phyloP scores from a whole-genome alignment of 2,329 filamentous ascomycete genomes.

The Epichloe festucae region DNA sequence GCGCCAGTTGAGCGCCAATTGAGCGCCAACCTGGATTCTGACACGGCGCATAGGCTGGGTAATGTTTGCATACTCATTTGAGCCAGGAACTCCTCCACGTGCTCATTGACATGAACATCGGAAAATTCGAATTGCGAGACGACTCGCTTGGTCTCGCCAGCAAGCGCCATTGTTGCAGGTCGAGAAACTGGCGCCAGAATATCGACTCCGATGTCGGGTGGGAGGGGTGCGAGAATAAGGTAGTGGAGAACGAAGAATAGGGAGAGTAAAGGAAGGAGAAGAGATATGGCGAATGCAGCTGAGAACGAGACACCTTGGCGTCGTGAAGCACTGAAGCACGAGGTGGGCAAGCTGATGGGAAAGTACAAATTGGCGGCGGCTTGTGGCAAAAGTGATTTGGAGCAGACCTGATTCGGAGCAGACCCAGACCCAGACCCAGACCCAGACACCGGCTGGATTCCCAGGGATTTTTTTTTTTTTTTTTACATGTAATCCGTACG shows the following conservation, averaged over 20 bases:
- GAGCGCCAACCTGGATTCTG: neutral
- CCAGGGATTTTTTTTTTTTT: no score
- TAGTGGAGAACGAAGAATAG: conserved; percentile 18
- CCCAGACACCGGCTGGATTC: no score
- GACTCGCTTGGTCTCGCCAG: conserved; percentile 64
- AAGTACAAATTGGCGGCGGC: neutral
- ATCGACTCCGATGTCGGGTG: conserved; percentile 28
- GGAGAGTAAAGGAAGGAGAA: conserved; percentile 11
- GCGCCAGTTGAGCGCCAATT: neutral
- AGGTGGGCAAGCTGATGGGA: conserved; percentile 28
- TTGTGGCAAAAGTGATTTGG: neutral
- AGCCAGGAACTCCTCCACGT: conserved; percentile 71
- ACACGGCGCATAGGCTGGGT: neutral
- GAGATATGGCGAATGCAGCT: conserved; percentile 11
- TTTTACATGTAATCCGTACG: no score
- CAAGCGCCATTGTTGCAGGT: conserved; percentile 47
- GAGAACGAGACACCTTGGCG: conserved; percentile 27
- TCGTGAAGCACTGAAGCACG: conserved; percentile 30
- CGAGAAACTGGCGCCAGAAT: conserved; percentile 39
- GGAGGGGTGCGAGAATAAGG: conserved; percentile 15
- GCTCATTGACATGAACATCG: conserved; percentile 63
- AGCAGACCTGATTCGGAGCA: no score
- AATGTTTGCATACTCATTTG: conserved; percentile 53
- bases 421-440: no score
- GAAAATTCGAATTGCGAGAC: conserved; percentile 77